Evolutionary conservation across 257 asterid species (phyloP), one percentile per base, ranked within the genome.

Genomic region (Ilex asprella): DNA sequence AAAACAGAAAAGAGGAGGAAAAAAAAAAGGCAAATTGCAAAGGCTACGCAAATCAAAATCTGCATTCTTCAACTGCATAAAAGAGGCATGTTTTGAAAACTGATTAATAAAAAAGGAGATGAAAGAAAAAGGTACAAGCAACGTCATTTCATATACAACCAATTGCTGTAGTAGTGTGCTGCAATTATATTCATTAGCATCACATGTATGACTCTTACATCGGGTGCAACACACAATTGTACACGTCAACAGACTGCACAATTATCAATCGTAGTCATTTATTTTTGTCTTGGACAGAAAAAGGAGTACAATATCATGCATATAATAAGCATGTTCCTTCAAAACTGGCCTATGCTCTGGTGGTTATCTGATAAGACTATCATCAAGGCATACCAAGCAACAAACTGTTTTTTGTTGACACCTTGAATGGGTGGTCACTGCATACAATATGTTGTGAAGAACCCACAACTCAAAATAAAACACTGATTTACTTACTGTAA

Each of bases 401-500:
- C 47, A 41, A 41, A 41, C 10, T 46, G 3, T 10, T 14, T 10
- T 3, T 46, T 46, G 15, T 10, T 10, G 13, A 46, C 6, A 14
- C 3, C n/a, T 46, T 10, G 12, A 46, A 46, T 46, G 10, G 13
- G 52, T 46, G n/a, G 10, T 2, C 13, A 46, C 11, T 2, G 10
- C 3, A 14, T 10, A 2, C 52, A 46, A 10, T 4, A 10, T 46
- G 52, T 2, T 11, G 10, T 46, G n/a, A 46, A 46, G 52, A 46
- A 46, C 13, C 52, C n/a, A 10, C 4, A 10, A 46, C 13, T 14
- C 52, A 10, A 46, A 46, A 46, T 46, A 1, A 2, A 46, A 46
- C 10, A 10, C 10, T 56, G 35, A 68, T 64, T 21, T 66, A 79
- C 95, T 87, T 74, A 91, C 97, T 70, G 56, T 61, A 69, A 63